Evolutionary conservation across 345 rosid species (phyloP).

Genomic region (Sonneratia caseolaris): DNA sequence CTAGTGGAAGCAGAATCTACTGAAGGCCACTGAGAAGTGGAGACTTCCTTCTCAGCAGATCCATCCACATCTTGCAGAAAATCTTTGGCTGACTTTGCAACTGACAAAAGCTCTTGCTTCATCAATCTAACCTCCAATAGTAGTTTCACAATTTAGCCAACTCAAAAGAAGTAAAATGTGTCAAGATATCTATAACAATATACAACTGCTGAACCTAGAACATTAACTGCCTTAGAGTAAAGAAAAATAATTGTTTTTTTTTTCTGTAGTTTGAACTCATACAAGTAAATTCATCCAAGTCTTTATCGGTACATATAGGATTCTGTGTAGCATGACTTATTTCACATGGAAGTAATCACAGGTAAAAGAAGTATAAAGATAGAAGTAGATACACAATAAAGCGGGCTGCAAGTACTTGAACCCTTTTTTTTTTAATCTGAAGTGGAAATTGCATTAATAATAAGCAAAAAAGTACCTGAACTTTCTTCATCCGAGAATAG

Average conservation of each 20-base stretch:
- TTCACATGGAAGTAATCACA: neutral
- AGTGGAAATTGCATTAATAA: too few species aligned
- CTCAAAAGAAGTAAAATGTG: neutral
- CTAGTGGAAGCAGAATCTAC: constrained; percentile 23
- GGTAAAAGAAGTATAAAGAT: neutral
- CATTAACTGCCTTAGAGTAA: neutral
- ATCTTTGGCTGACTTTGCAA: constrained; percentile 41
- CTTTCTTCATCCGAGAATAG: neutral
- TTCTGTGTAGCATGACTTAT: neutral
- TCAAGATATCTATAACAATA: neutral
- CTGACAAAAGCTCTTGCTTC: constrained; percentile 60
- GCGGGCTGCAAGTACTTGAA: neutral
- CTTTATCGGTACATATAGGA: neutral
- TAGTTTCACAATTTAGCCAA: neutral
- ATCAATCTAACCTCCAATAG: constrained; percentile 33
- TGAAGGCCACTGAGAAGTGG: constrained; percentile 20
- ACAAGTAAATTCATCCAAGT: neutral
- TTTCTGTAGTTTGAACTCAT: neutral
- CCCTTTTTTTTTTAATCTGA: too few species aligned
- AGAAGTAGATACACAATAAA: neutral
- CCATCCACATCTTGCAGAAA: constrained; percentile 46
- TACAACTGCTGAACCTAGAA: neutral
- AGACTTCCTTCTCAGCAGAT: constrained; percentile 27
- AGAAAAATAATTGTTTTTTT: too few species aligned
- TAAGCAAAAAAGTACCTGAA: neutral